These are phyloP conservation scores for Candida wancherniae DNA, from an alignment of 805 yeast genomes.

Conservation along the genomic window DNA sequence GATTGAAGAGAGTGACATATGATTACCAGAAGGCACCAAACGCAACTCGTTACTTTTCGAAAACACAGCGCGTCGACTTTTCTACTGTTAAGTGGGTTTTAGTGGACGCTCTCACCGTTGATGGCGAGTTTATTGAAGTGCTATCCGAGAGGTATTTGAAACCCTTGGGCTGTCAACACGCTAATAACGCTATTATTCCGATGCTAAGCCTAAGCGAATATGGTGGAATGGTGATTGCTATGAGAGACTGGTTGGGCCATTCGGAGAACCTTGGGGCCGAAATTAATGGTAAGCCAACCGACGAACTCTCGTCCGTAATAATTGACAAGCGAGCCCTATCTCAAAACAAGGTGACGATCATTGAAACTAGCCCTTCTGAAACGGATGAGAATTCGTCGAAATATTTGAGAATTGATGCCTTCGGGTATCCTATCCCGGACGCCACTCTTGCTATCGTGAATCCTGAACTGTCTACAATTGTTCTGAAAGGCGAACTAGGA, in stretches of 20 bases:
- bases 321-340: constrained; percentile 71
- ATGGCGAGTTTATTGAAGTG: constrained; percentile 88
- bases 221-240: constrained; percentile 91
- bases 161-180: constrained; percentile 79
- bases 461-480: constrained; percentile 79
- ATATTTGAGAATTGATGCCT: constrained; percentile 71
- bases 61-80: constrained; percentile 69
- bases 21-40: constrained; percentile 90
- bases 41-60: constrained; percentile 73
- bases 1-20: constrained; percentile 83
- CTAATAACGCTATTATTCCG: constrained; percentile 79
- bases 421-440: constrained; percentile 93
- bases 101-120: constrained; percentile 83
- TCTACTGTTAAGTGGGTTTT: constrained; percentile 83
- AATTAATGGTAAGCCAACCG: constrained; percentile 27
- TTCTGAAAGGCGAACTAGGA: constrained; percentile 77
- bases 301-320: constrained; percentile 54
- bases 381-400: constrained; percentile 39
- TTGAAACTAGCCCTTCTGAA: constrained; percentile 50
- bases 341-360: constrained; percentile 64
- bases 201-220: constrained; percentile 84
- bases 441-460: constrained; percentile 91
- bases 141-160: constrained; percentile 84
- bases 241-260: constrained; percentile 85
- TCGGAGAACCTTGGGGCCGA: constrained; percentile 55